A percentile compares a stretch with the other conserved stretches of the same genome.
phyloP scores from a whole-genome alignment of 2,329 filamentous ascomycete genomes.

The Cercospora canescens region DNA sequence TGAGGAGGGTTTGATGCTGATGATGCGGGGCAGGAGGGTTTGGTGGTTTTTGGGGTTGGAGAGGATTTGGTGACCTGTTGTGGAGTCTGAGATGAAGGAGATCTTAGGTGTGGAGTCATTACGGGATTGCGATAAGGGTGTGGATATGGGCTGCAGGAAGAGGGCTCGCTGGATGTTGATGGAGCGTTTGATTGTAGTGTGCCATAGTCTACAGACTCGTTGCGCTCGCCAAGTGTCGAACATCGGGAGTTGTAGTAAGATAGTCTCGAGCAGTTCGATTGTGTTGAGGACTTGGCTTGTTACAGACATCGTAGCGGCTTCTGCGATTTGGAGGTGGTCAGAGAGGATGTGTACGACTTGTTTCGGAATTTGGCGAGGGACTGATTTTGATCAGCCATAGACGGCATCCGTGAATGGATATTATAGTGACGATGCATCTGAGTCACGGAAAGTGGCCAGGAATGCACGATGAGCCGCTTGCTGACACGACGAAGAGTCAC shows the following conservation, averaged over 20 bases:
- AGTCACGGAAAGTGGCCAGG: neutral
- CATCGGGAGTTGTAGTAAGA: slow-evolving; percentile 30
- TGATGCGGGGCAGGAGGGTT: neutral
- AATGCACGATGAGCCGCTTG: neutral
- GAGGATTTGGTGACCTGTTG: slow-evolving; percentile 2
- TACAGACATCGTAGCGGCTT: neutral
- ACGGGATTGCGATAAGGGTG: neutral
- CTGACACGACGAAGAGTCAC: slow-evolving; percentile 2
- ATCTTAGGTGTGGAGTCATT: neutral
- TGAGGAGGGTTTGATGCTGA: neutral
- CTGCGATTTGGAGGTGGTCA: neutral
- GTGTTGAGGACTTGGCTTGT: slow-evolving; percentile 12
- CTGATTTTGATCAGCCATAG: neutral
- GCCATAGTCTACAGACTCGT: slow-evolving; percentile 26
- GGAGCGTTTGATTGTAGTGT: slow-evolving; percentile 21
- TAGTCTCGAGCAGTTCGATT: slow-evolving; percentile 35
- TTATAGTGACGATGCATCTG: neutral
- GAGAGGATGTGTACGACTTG: neutral
- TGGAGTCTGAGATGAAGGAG: neutral
- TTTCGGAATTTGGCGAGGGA: neutral
- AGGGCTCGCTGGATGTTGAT: slow-evolving; percentile 26
- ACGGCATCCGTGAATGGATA: too few relatives aligned
- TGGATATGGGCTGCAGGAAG: slow-evolving; percentile 24
- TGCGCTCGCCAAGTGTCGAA: slow-evolving; percentile 26
- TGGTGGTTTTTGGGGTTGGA: neutral